Base-by-base conservation (phyloP, 495 filamentous ascomycete species). In the Hypoxylon intermedium region DNA sequence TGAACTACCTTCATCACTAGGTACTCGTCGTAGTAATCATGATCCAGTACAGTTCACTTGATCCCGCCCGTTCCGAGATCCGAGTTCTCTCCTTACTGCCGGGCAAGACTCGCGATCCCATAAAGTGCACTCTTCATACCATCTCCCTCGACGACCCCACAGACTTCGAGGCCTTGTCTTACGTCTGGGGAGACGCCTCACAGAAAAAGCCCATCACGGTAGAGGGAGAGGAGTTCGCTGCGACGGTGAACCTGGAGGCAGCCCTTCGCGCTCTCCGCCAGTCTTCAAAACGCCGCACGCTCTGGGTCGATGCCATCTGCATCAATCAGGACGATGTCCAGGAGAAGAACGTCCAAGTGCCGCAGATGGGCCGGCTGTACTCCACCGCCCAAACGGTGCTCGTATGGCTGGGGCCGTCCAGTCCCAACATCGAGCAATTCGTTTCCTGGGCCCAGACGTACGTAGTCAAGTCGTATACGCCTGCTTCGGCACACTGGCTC, bases 251-350 rank as follows among this genome's bases (percentile, higher is more conserved):
- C 24, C 54, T 58, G 37, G 13, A 48, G 16, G 20, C 26, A 5
- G 54, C 60, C 2, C 54, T 63, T 12, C 44, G 33, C 3, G 36
- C n/a, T 53, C 40, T 63, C 4, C 60, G 54, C 12, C 15, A 20
- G 13, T 20, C 45, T 4, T 31, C 13, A 1, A 28, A 21, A 3
- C 24, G 19, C 9, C 38, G 43, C n/a, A 38, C 5, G 9, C 43
- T 67, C 9, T 65, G 63, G 63, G 33, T 48, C n/a, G 63, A 63
- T 21, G 53, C 59, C 9, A 15, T 66, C 9, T 66, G 63, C 33
- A 62, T 66, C 46, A 53, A 66, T 41, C 63, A 66, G 30, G 18
- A 20, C n/a, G 40, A 58, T 11, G 15, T 58, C 15, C 36, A 2
- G 2, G 63, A 67, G 23, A 28, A 43, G 19, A 34, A 44, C 1